Evolutionary conservation across 371 early-diverging fungal species (phyloP), one percentile per base, ranked within the genome.

Genomic region (Haplosporangium sp.): DNA sequence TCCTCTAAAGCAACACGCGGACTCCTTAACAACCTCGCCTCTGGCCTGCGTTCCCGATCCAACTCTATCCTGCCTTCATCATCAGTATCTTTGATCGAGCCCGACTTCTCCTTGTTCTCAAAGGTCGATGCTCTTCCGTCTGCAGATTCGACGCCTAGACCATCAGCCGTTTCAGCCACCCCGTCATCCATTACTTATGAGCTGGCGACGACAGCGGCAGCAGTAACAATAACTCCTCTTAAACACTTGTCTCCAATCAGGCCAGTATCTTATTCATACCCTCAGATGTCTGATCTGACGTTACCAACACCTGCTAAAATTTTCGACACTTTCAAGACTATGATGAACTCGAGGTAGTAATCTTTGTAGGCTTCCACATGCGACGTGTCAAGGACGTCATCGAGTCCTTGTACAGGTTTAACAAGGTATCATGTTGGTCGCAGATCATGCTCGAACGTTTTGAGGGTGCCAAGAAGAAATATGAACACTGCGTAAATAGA

Each of bases 251-350:
- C 46, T 3, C 46, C 46, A n/a, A 46, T 6, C 60, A 9, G 12
- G 23, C 21, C 10, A n/a, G 5, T 46, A 12, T 46, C 11, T 5
- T 12, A 12, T 71, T 18, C 73, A 81, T 59, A 18, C 12, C 55
- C 16, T n/a, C 50, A 50, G 20, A 21, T 50, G 10, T 18, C 18
- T 8, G 9, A 50, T 16, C 50, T 18, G 20, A 10, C 14, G 50
- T 10, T 46, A 16, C 12, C 59, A 14, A 5, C 20, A 12, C 4
- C 8, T 10, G 14, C 14, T 11, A 46, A 7, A 12, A 18, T 18
- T 5, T 18, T 6, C 10, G 41, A 6, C n/a, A 18, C 6, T 12
- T 56, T 12, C 14, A 50, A 11, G 50, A 60, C 50, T 38, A 12
- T 45, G 41, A 59, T 37, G 60, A 48, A 20, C 46, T 60, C 18